Evolutionary conservation across 2,329 filamentous ascomycete genomes (phyloP).

Genomic region (Juglanconis sp.): DNA sequence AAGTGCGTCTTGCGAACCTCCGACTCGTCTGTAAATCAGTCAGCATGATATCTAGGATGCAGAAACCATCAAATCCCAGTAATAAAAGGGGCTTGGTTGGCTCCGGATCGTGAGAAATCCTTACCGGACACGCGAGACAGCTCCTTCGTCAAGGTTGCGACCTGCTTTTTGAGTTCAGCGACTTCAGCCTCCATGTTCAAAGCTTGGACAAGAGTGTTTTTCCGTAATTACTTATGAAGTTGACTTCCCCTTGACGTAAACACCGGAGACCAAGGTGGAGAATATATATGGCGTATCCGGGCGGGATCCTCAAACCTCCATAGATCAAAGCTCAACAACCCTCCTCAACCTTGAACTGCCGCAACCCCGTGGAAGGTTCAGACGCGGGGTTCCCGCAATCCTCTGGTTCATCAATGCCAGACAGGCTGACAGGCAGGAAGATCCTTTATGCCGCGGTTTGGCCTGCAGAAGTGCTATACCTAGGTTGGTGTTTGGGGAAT

Average conservation of each 20-base stretch:
- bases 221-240: too few relatives aligned
- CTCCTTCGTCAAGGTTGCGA: slow-evolving; percentile 33
- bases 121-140: slow-evolving; percentile 31
- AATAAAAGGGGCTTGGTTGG: too few relatives aligned
- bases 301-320: neutral
- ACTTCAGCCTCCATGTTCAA: slow-evolving; percentile 31
- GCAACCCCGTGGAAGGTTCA: neutral
- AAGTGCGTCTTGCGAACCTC: slow-evolving; percentile 54
- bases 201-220: neutral
- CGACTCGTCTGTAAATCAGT: slow-evolving; percentile 40
- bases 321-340: neutral
- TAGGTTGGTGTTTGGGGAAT: neutral
- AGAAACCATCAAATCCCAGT: neutral
- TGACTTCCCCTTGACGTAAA: too few relatives aligned
- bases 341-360: neutral
- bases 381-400: slow-evolving; percentile 3
- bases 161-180: slow-evolving; percentile 34
- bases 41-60: neutral
- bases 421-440: neutral
- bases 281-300: neutral
- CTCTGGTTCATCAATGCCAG: neutral
- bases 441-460: neutral
- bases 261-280: neutral
- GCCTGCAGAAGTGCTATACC: neutral
- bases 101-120: neutral